A percentile compares a stretch with the other conserved stretches of the same genome.
Evolutionary conservation across 2,329 filamentous ascomycete genomes (phyloP).

Genomic region (Fusarium sacchari): DNA sequence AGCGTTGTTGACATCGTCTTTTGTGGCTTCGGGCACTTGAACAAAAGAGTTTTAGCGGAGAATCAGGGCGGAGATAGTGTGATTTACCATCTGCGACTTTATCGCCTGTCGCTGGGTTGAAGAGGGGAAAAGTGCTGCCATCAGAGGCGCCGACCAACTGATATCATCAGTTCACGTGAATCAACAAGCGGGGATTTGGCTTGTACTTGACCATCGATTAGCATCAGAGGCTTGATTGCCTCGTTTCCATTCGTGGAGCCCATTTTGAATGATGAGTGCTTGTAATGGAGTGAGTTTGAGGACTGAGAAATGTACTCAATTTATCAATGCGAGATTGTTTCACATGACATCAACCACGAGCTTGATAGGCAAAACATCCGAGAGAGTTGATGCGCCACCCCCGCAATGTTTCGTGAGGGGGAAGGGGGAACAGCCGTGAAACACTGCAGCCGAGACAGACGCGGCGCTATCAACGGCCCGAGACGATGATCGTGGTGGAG

Average conservation of each 20-base stretch:
- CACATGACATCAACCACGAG: conserved; percentile 1
- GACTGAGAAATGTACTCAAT: not conserved
- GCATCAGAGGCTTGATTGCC: conserved; percentile 18
- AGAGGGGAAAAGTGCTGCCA: conserved; percentile 30
- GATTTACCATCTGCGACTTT: conserved; percentile 28
- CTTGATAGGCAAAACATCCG: not conserved
- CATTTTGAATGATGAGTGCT: not conserved
- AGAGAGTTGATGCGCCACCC: not conserved
- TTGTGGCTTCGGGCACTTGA: conserved; percentile 53
- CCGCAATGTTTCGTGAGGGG: not conserved
- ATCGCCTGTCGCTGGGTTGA: conserved; percentile 29
- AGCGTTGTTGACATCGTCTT: conserved; percentile 58
- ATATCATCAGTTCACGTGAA: not conserved
- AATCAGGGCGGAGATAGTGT: too few relatives aligned
- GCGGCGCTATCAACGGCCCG: not conserved
- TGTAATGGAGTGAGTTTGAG: too few relatives aligned
- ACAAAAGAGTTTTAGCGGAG: fast-evolving
- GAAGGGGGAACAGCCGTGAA: not conserved
- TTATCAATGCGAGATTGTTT: not conserved
- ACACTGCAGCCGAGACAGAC: not conserved
- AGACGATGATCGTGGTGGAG: not conserved
- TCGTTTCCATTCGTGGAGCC: not conserved
- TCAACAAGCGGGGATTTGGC: not conserved
- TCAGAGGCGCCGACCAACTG: conserved; percentile 34
- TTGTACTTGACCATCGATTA: conserved; percentile 31